Evolutionary conservation across 2,329 filamentous ascomycete genomes (phyloP).

Genomic region (Bipolaris victoriae): DNA sequence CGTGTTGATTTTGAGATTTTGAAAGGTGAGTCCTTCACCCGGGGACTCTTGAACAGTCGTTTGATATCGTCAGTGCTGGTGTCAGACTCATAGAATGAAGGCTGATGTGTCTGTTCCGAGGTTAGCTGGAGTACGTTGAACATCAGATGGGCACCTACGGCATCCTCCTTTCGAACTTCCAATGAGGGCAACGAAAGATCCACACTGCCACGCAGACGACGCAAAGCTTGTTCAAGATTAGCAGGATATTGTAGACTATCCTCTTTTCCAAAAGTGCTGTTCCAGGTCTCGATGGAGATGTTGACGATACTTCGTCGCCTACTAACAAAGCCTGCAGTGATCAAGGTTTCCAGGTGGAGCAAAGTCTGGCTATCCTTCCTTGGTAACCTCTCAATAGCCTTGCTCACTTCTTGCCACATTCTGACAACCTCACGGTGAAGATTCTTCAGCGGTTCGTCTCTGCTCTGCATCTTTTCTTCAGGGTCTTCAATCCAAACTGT

Average conservation of each 20-base stretch:
- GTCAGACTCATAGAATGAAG: conserved; percentile 51
- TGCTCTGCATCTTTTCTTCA: conserved; percentile 40
- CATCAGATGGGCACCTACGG: conserved; percentile 47
- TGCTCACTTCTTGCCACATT: conserved; percentile 56
- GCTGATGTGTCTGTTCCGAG: conserved; percentile 20
- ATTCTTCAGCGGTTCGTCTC: conserved; percentile 23
- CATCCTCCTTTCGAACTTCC: conserved; percentile 43
- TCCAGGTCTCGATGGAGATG: conserved; percentile 69
- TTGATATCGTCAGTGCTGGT: conserved; percentile 24
- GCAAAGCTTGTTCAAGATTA: conserved; percentile 66
- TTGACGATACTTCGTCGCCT: conserved; percentile 59
- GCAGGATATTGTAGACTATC: conserved; percentile 68
- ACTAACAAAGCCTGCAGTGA: conserved; percentile 62
- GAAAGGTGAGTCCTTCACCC: conserved; percentile 37
- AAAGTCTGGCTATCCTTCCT: conserved; percentile 64
- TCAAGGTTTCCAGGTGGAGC: conserved; percentile 58
- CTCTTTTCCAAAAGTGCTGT: conserved; percentile 67
- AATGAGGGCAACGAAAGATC: conserved; percentile 60
- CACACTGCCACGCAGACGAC: conserved; percentile 63
- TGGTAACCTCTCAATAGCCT: conserved; percentile 62
- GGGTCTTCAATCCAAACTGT: conserved; percentile 68
- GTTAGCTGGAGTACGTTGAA: conserved; percentile 52
- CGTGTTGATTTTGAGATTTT: conserved; percentile 32
- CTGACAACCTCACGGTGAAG: conserved; percentile 36
- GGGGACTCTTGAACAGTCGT: conserved; percentile 27